phyloP scores from a whole-genome alignment of 441 rosid genomes.

The Euphorbia corollata region DNA sequence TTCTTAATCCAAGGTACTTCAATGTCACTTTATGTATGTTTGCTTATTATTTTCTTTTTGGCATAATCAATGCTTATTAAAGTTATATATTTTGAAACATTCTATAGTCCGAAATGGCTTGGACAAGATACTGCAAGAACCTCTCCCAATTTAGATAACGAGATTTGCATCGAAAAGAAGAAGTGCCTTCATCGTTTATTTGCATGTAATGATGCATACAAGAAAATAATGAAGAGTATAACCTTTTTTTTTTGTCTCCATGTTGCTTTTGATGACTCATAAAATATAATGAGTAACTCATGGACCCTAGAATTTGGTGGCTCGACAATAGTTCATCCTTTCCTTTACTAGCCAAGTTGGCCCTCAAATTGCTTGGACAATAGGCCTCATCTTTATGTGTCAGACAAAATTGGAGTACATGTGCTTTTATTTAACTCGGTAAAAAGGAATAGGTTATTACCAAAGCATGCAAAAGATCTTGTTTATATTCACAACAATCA shows the following conservation, averaged over 20 bases:
- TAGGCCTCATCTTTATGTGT: too few relatives aligned
- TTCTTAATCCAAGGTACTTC: background rate
- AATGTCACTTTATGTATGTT: background rate
- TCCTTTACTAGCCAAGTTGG: too few relatives aligned
- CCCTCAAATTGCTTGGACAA: too few relatives aligned
- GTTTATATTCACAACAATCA: too few relatives aligned
- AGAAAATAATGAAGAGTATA: background rate
- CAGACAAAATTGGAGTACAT: too few relatives aligned
- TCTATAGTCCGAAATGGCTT: background rate
- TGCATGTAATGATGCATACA: background rate
- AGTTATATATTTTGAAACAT: background rate
- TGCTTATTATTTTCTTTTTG: background rate
- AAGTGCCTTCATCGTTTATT: background rate
- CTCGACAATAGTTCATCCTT: background rate
- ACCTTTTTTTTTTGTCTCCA: background rate
- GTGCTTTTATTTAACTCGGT: too few relatives aligned
- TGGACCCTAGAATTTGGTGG: background rate
- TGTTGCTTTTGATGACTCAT: background rate
- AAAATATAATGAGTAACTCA: too few relatives aligned
- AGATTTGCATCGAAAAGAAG: background rate
- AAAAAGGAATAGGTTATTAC: too few relatives aligned
- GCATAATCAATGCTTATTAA: background rate
- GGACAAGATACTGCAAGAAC: background rate
- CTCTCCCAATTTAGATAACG: background rate
- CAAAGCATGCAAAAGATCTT: too few relatives aligned